These are phyloP conservation scores for Fusarium sp. DNA, from an alignment of 2,329 filamentous ascomycete species.

Conservation along the genomic window DNA sequence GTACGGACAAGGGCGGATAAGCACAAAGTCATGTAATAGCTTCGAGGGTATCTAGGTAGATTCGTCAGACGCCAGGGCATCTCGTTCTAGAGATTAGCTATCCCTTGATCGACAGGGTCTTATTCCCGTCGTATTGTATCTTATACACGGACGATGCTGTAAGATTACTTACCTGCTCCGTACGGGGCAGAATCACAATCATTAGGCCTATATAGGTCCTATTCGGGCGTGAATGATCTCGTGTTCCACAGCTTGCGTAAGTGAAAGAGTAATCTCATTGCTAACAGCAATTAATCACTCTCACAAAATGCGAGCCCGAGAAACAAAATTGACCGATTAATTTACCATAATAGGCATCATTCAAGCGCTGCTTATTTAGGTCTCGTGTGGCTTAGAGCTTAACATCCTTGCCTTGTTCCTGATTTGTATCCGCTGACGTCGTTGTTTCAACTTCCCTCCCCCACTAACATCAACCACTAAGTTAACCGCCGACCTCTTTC, in stretches of 20 bases:
- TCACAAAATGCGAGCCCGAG: neutral
- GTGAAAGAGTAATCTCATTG: neutral
- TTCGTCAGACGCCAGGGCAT: neutral
- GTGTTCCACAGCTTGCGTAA: neutral
- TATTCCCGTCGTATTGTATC: conserved; percentile 14
- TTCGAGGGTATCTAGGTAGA: neutral
- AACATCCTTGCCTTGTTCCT: conserved; percentile 8
- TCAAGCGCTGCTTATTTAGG: neutral
- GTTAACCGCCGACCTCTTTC: neutral
- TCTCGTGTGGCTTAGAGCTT: conserved; percentile 15
- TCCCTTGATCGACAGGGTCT: neutral
- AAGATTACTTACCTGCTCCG: neutral
- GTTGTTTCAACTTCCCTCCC: conserved; percentile 19
- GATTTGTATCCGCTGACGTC: conserved; percentile 25
- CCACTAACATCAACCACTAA: conserved; percentile 6
- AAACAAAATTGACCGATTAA: neutral
- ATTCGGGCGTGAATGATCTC: neutral
- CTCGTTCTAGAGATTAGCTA: neutral
- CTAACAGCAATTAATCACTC: neutral
- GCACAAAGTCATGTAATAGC: neutral
- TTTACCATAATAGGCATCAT: neutral
- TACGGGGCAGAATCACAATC: neutral
- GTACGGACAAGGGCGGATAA: neutral
- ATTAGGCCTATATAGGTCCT: neutral
- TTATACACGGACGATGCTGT: neutral